Evolutionary conservation across 2,329 filamentous ascomycete genomes (phyloP), one percentile per base, ranked within the genome.

Genomic region (Fusarium foetens): DNA sequence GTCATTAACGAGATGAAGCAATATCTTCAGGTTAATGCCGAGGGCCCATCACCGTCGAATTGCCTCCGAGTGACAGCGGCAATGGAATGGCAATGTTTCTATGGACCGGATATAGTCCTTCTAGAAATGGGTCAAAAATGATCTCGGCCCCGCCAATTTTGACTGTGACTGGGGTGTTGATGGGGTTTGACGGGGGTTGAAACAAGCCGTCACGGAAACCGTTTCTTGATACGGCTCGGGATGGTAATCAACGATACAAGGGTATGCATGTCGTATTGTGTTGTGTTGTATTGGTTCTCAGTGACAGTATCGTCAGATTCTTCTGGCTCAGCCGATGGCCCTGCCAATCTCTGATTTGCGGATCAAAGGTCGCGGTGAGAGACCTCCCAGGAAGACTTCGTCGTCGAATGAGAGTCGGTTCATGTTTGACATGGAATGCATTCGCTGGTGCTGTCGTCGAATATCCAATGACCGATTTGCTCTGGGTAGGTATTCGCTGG

Each of bases 311-410:
- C 46, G 39, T 57, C 63, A 60, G 53, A 35, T 61, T 68, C 66
- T 57, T 53, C 38, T 60, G 31, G 45, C 63, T 86, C 82, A 89
- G n/a, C 87, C 87, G 58, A 89, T 85, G 6, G 87, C 87, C 33
- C 85, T 82, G 10, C 87, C 87, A 78, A 89, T 89, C 51, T 85
- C 83, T 16, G 82, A 83, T 61, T 83, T 79, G 61, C 82, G 83
- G 55, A 87, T 79, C 33, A 83, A 76, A 17, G 86, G 86, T 13
- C 85, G 84, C 5, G 87, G 86, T 25, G 87, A 86, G 9, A 88
- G 77, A 5, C 84, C 86, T 9, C 81, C 84, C 12, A 84, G 68
- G 23, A 81, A 79, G 42, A 81, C 74, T 13, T 87, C 85, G 8
- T 89, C 84, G 11, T 85, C 84, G 33, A 85, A 82, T 14, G 84